Conservation (phyloP, 1,284 basidiomycete genomes). For the Coniophora puteana region DNA sequence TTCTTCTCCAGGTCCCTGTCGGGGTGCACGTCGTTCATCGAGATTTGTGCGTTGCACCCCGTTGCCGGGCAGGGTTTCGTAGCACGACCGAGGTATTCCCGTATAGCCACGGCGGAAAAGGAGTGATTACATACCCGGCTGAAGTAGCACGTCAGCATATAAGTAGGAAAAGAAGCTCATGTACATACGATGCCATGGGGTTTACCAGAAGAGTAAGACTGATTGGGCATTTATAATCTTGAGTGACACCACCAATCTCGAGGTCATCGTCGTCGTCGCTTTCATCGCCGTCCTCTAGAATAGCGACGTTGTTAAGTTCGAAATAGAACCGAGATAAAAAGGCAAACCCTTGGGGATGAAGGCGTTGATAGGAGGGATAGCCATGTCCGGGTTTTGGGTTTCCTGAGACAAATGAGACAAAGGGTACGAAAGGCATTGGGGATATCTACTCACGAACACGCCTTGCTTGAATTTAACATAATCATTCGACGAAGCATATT, state of each 20-base stretch:
- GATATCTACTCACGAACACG: slow-evolving; percentile 57
- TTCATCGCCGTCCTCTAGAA: slow-evolving; percentile 68
- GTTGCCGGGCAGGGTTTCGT: slow-evolving; percentile 60
- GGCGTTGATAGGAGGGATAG: slow-evolving; percentile 75
- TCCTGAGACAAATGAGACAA: slow-evolving; percentile 41
- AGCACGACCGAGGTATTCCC: slow-evolving; percentile 43
- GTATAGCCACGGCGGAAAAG: slow-evolving; percentile 62
- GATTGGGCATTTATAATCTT: slow-evolving; percentile 79
- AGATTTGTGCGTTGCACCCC: slow-evolving; percentile 61
- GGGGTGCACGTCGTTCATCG: slow-evolving; percentile 43
- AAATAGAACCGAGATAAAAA: neutral
- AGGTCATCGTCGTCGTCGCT: slow-evolving; percentile 79
- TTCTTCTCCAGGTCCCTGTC: slow-evolving; percentile 60
- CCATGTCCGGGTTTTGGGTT: slow-evolving; percentile 56
- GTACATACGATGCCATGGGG: slow-evolving; percentile 71
- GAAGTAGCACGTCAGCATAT: slow-evolving; percentile 5
- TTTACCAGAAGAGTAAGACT: slow-evolving; percentile 61
- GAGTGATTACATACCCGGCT: slow-evolving; percentile 70
- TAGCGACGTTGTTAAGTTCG: slow-evolving; percentile 4
- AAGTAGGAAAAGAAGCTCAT: slow-evolving; percentile 6
- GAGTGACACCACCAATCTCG: slow-evolving; percentile 77
- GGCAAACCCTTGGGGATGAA: slow-evolving; percentile 64
- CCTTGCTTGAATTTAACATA: slow-evolving; percentile 64
- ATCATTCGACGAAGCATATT: slow-evolving; percentile 59
- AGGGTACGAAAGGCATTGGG: slow-evolving; percentile 1